These are phyloP conservation scores for Vachellia collinsii DNA, from an alignment of 306 rosid species.

Conservation along the genomic window DNA sequence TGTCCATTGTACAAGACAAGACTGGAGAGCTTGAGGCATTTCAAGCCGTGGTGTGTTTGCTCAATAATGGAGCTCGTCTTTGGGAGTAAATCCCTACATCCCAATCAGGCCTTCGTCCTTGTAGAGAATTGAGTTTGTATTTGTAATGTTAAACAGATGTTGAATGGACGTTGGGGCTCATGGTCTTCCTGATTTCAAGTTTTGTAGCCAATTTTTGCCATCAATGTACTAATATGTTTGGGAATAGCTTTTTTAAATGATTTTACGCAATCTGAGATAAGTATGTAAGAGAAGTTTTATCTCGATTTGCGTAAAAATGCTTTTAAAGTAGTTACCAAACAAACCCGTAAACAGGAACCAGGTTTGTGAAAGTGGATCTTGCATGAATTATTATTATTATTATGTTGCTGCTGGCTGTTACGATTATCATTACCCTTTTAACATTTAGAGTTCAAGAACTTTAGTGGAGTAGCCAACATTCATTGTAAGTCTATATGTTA, in stretches of 20 bases:
- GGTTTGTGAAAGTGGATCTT: conserved; percentile 1
- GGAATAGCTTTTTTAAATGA: too few relatives aligned
- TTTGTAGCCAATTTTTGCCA: neutral
- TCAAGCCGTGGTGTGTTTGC: conserved; percentile 4
- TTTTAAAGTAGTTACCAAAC: too few relatives aligned
- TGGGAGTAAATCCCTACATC: neutral
- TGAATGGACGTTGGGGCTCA: neutral
- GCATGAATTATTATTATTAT: neutral
- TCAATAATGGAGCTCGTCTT: conserved; percentile 7
- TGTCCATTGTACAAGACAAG: conserved; percentile 13
- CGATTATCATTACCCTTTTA: neutral
- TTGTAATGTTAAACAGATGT: neutral
- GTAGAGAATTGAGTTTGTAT: conserved; percentile 4
- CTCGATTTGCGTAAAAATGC: too few relatives aligned
- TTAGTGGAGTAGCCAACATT: neutral
- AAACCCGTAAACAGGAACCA: neutral
- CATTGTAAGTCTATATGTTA: too few relatives aligned
- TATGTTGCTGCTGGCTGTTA: neutral
- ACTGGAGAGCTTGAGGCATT: conserved; percentile 20
- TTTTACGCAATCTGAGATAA: too few relatives aligned
- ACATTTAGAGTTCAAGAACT: neutral
- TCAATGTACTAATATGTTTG: too few relatives aligned
- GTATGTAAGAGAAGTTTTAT: too few relatives aligned
- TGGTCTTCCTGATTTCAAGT: conserved; percentile 2
- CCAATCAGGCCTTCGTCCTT: conserved; percentile 2